Conservation (phyloP, 2,329 filamentous ascomycete species). For the Colletotrichum noveboracense region DNA sequence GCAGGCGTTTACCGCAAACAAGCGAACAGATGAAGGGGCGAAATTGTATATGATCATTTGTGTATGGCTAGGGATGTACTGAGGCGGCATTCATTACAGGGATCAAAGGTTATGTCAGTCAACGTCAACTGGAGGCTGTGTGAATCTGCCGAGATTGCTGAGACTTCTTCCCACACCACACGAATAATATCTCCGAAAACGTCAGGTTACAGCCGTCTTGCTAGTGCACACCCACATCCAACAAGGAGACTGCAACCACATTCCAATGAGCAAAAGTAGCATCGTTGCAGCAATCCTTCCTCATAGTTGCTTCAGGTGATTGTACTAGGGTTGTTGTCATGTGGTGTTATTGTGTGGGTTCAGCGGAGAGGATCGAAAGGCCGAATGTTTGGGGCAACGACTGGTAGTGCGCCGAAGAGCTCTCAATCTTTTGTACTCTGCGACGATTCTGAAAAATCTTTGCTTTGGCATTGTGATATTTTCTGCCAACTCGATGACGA, state of each 20-base stretch:
- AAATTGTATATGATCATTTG: not conserved
- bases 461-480: not conserved
- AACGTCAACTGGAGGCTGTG: not conserved
- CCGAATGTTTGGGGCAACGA: not conserved
- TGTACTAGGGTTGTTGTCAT: not conserved
- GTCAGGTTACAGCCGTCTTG: not conserved
- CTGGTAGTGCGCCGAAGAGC: not conserved
- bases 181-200: not conserved
- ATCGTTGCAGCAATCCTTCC: not conserved
- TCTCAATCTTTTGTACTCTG: not conserved
- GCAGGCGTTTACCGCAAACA: not conserved
- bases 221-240: not conserved
- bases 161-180: not conserved
- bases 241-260: not conserved
- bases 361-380: not conserved
- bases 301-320: not conserved
- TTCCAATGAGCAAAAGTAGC: not conserved
- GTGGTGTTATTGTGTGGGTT: not conserved
- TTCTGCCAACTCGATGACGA: not conserved
- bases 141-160: not conserved
- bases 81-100: accelerated
- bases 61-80: not conserved
- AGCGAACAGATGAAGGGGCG: not conserved
- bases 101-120: not conserved
- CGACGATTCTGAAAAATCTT: not conserved